Percentiles rank a stretch among this genome's conserved stretches.
Conservation (phyloP, 1,284 basidiomycete genomes). For the Cutaneotrichosporon sp. region DNA sequence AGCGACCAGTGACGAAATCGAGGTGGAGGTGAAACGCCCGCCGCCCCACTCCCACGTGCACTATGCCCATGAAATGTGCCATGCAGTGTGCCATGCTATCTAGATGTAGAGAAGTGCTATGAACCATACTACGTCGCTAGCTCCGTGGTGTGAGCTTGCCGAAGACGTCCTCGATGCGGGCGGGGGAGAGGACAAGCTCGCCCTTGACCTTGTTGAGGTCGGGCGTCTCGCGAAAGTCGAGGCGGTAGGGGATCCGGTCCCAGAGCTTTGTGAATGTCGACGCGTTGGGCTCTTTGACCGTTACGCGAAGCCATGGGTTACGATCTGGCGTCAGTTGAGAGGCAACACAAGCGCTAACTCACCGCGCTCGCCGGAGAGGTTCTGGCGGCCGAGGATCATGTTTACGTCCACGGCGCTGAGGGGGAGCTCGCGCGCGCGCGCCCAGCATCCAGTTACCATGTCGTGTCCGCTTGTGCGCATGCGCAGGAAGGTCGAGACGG, state of each 20-base stretch:
- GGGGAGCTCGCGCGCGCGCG: slow-evolving; percentile 8
- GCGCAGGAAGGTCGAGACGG: slow-evolving; percentile 7
- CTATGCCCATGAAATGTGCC: background rate
- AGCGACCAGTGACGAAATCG: background rate
- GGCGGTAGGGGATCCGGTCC: slow-evolving; percentile 11
- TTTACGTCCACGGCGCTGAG: slow-evolving; percentile 4
- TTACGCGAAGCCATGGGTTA: slow-evolving; percentile 1
- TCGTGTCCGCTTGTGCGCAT: slow-evolving; percentile 9
- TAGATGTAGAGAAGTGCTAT: background rate
- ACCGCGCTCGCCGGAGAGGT: slow-evolving; percentile 1
- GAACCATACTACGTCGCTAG: background rate
- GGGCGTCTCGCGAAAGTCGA: slow-evolving; percentile 12
- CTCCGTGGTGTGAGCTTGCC: slow-evolving; percentile 6
- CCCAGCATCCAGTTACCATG: background rate
- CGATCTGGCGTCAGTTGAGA: background rate
- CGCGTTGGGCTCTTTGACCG: background rate
- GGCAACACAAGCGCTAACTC: background rate
- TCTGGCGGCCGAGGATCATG: slow-evolving; percentile 3
- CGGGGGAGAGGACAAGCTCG: slow-evolving; percentile 12
- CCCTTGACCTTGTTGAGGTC: background rate
- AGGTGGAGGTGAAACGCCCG: background rate
- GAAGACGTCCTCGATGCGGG: slow-evolving; percentile 16
- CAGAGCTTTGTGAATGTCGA: background rate
- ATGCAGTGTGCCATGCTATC: background rate
- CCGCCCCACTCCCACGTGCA: background rate